phyloP scores from a whole-genome alignment of 2,329 filamentous ascomycete genomes.

The Nemania abortiva region DNA sequence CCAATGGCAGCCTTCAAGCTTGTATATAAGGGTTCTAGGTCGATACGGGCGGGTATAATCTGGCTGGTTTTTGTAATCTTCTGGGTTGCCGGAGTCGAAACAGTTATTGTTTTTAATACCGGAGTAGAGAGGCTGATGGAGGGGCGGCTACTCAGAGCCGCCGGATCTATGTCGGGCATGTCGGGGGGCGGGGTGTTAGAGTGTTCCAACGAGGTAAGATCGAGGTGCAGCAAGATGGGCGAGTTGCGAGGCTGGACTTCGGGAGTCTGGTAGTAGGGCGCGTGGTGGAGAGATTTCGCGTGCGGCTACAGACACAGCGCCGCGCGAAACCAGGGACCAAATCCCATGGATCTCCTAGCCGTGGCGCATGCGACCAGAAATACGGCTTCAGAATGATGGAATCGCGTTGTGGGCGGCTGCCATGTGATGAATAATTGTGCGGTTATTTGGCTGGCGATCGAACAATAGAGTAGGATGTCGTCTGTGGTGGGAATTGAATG shows the following conservation, averaged over 20 bases:
- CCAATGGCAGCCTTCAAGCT: constrained; percentile 70
- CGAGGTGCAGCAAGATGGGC: constrained; percentile 42
- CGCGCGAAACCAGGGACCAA: constrained; percentile 46
- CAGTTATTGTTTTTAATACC: constrained; percentile 69
- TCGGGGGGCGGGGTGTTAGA: constrained; percentile 42
- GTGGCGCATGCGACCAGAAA: constrained; percentile 44
- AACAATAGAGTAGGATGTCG: constrained; percentile 34
- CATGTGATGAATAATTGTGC: constrained; percentile 44
- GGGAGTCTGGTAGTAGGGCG: neutral
- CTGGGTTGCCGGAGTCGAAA: constrained; percentile 61
- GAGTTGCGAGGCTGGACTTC: constrained; percentile 38
- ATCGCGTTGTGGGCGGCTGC: constrained; percentile 31
- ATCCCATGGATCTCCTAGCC: constrained; percentile 46
- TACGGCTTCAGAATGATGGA: constrained; percentile 40
- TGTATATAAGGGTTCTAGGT: constrained; percentile 74
- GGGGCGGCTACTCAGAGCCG: constrained; percentile 71
- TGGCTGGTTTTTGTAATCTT: constrained; percentile 71
- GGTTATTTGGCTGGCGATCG: constrained; percentile 36
- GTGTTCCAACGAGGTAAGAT: constrained; percentile 34
- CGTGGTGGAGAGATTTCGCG: constrained; percentile 43
- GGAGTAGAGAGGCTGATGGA: constrained; percentile 69
- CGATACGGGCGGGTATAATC: constrained; percentile 74
- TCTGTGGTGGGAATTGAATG: constrained; percentile 32
- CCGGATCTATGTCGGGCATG: constrained; percentile 79
- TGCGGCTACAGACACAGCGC: constrained; percentile 45